A percentile compares a stretch with the other conserved stretches of the same genome.
Conservation (phyloP, 768 basidiomycete species). For the Boletellus emodensis region DNA sequence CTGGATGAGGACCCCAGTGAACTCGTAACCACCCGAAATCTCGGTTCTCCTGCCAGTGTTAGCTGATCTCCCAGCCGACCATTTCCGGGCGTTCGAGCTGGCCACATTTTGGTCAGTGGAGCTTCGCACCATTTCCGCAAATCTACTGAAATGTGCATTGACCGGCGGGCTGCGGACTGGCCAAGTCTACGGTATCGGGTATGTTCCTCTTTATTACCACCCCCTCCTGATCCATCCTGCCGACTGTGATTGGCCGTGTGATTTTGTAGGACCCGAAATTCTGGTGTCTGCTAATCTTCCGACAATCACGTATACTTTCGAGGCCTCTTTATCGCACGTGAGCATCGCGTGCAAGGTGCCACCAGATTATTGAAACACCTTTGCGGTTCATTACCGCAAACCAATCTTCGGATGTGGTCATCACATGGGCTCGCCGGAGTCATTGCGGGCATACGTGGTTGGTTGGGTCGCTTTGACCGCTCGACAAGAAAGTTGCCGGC, state of each 20-base stretch:
- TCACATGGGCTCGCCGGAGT: not conserved
- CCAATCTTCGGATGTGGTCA: too few species aligned
- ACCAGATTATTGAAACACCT: not conserved
- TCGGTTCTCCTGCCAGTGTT: too few species aligned
- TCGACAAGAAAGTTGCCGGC: constrained; percentile 1
- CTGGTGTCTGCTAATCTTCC: too few species aligned
- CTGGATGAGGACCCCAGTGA: too few species aligned
- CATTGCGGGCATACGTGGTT: not conserved
- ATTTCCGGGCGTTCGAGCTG: too few species aligned
- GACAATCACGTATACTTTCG: too few species aligned
- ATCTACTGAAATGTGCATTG: too few species aligned
- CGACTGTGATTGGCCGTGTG: not conserved
- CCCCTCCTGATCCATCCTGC: not conserved
- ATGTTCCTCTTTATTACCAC: not conserved
- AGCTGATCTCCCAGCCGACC: too few species aligned
- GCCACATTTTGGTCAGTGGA: not conserved
- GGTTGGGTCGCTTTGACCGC: not conserved
- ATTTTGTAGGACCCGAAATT: not conserved
- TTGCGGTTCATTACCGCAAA: not conserved
- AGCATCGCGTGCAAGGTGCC: too few species aligned
- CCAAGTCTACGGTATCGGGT: not conserved
- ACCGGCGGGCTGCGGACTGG: too few species aligned
- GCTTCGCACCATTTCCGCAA: not conserved
- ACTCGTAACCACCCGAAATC: too few species aligned
- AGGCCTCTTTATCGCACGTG: too few species aligned